A percentile compares a stretch with the other conserved stretches of the same genome.
phyloP scores from a whole-genome alignment of 306 rosid genomes.

The Cucurbita argyrosperma region DNA sequence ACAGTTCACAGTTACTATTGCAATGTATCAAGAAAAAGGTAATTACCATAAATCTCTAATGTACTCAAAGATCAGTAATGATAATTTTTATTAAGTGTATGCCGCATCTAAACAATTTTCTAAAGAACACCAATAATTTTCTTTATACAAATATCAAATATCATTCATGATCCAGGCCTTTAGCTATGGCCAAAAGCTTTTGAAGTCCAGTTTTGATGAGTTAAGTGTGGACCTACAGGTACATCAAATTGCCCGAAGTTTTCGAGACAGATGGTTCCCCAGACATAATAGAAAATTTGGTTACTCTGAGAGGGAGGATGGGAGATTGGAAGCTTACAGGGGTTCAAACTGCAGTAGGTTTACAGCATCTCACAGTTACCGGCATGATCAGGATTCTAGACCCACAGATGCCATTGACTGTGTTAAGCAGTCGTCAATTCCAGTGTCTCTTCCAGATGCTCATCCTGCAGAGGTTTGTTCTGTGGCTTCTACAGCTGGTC shows the following conservation, averaged over 20 bases:
- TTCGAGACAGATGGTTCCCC: constrained; percentile 88
- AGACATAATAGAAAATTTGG: constrained; percentile 38
- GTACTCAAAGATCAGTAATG: background rate
- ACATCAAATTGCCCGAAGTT: constrained; percentile 93
- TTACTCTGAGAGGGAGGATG: constrained; percentile 51
- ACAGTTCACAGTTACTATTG: background rate
- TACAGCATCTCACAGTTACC: constrained; percentile 26
- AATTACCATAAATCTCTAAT: background rate
- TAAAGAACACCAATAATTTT: background rate
- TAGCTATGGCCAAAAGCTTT: background rate
- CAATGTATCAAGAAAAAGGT: background rate
- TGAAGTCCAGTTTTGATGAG: constrained; percentile 1
- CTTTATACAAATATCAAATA: background rate
- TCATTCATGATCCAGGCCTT: background rate
- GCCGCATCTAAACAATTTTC: background rate
- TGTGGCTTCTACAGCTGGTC: constrained; percentile 20
- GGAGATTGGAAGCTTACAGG: constrained; percentile 46
- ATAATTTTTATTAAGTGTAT: background rate
- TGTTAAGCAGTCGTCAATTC: constrained; percentile 33
- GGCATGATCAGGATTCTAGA: constrained; percentile 53
- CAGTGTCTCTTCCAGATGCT: constrained; percentile 23
- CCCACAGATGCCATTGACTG: constrained; percentile 45
- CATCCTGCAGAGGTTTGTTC: constrained; percentile 38
- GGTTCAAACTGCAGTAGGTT: constrained; percentile 38
- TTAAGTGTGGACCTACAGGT: constrained; percentile 41